Evolutionary conservation across 2,329 filamentous ascomycete genomes (phyloP), one percentile per base, ranked within the genome.

Genomic region (Didymella segeticola): DNA sequence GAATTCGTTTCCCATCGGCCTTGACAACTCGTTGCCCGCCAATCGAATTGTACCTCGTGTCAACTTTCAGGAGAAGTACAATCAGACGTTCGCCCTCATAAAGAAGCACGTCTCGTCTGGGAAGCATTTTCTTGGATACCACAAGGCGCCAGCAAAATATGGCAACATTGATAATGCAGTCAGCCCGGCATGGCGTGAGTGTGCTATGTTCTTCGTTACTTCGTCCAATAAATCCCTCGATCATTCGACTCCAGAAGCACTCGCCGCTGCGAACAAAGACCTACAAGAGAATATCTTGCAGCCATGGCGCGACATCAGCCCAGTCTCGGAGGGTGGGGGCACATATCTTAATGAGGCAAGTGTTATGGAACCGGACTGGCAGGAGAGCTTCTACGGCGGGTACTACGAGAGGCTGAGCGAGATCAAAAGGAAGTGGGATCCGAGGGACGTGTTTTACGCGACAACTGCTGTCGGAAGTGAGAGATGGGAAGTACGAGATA

Each of bases 1-100:
- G 2, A 60, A 63, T 4, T 52, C 20, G 7, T 61, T 57, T 26
- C 50, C 55, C 0, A 62, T 45, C 10, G 23, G 42, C 19, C 20
- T 34, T 3, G 42, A 33, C 9, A 45, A 33, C 6, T 45, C 30
- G 2, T 11, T 45, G 5, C 30, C 30, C 1, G 42, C 29, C 5
- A 45, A 45, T n/a, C 42, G 30, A 1, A 26, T 76, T 2, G 53
- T 75, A 0, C 72, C 71, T 1, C 43, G 61, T 4, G 5, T 53
- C 12, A 58, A 61, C 27, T 63, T 74, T 5, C 39, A 60, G 1
- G 58, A 72, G 8, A 71, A 53, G 61, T 66, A 29, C 63, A 66
- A 49, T 45, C 51, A 48, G 23, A 52, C 62, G 0, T 63, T 55
- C 19, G 41, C 48, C 4, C 72, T 88, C 27, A 78, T 88, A 1